Conservation (phyloP, 2,329 filamentous ascomycete genomes). For the Periconia sp. region DNA sequence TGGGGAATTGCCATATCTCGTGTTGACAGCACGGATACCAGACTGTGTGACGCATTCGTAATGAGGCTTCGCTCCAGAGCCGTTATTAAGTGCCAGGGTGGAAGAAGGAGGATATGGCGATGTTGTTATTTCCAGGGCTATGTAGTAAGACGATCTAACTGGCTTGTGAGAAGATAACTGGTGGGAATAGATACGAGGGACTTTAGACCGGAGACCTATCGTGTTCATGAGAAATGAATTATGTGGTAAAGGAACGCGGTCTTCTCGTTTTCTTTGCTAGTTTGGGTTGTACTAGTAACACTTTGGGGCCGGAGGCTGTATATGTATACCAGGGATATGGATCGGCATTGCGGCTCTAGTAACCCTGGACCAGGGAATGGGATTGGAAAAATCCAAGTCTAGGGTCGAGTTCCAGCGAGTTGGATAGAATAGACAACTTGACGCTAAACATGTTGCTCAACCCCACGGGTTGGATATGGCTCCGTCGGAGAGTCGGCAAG, state of each 20-base stretch:
- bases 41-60: slow-evolving; percentile 6
- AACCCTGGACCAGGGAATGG: slow-evolving; percentile 7
- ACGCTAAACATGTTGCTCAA: slow-evolving; percentile 12
- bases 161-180: slow-evolving; percentile 6
- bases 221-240: background rate
- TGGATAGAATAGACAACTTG: slow-evolving; percentile 4
- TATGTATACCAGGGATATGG: slow-evolving; percentile 12
- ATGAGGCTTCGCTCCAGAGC: slow-evolving; percentile 3
- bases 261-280: slow-evolving; percentile 21
- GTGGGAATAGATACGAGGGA: slow-evolving; percentile 5
- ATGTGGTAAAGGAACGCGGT: slow-evolving; percentile 6
- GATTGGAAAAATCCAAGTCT: slow-evolving; percentile 9
- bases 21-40: slow-evolving; percentile 8
- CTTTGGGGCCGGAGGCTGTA: slow-evolving; percentile 13
- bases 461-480: background rate
- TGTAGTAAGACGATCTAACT: slow-evolving; percentile 5
- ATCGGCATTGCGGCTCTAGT: slow-evolving; percentile 17
- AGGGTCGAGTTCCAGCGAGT: slow-evolving; percentile 21
- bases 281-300: slow-evolving; percentile 8
- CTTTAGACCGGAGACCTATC: slow-evolving; percentile 1
- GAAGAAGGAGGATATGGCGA: background rate
- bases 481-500: too few relatives aligned
- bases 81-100: background rate
- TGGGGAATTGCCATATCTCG: slow-evolving; percentile 14
- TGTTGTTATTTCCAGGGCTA: slow-evolving; percentile 1